These are phyloP conservation scores for Xenosphaeropsis pyriputrescens DNA, from an alignment of 2,329 filamentous ascomycete genomes.

Conservation along the genomic window DNA sequence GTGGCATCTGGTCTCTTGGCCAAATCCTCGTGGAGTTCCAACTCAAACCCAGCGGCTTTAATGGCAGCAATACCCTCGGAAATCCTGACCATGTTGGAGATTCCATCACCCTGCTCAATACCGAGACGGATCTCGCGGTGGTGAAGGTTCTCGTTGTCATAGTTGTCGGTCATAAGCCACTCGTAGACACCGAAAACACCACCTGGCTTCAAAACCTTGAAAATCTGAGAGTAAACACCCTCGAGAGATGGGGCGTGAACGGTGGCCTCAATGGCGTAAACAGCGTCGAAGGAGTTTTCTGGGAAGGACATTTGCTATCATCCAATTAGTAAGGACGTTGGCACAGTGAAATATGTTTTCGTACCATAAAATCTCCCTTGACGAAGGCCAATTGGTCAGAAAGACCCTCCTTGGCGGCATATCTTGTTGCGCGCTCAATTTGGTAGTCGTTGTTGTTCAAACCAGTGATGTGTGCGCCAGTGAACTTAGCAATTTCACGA, in stretches of 20 bases:
- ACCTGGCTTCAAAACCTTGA: constrained; percentile 88
- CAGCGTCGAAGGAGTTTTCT: constrained; percentile 82
- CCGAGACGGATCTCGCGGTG: constrained; percentile 86
- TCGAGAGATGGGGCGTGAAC: constrained; percentile 84
- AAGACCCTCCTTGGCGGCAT: constrained; percentile 70
- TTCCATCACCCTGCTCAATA: constrained; percentile 92
- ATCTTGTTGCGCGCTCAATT: constrained; percentile 80
- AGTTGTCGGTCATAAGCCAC: constrained; percentile 95
- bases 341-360: constrained; percentile 3
- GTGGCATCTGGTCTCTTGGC: constrained; percentile 59
- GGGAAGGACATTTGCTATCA: constrained; percentile 81
- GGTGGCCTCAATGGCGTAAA: constrained; percentile 95
- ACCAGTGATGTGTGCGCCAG: constrained; percentile 75
- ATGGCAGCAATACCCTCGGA: constrained; percentile 72
- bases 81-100: constrained; percentile 91
- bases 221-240: constrained; percentile 89
- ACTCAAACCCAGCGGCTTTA: constrained; percentile 72
- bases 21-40: constrained; percentile 76
- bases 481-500: constrained; percentile 92
- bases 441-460: constrained; percentile 99
- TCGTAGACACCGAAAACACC: constrained; percentile 96
- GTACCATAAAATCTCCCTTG: constrained; percentile 91
- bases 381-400: constrained; percentile 69
- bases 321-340: neutral
- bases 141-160: constrained; percentile 74